Evolutionary conservation across 129 eudicot species (phyloP).

Genomic region (Heracleum sosnowskyi): DNA sequence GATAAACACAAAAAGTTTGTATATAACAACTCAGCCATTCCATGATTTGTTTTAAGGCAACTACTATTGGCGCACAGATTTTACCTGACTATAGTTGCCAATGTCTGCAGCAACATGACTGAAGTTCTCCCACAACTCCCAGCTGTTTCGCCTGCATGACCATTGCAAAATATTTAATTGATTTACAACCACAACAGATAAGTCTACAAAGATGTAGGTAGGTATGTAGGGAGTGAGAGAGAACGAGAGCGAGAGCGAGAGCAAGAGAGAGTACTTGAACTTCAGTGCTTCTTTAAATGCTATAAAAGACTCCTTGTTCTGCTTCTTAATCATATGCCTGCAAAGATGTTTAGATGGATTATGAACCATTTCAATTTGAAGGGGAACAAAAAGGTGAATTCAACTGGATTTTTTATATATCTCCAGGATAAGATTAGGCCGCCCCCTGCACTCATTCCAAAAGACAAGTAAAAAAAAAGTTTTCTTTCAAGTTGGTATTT

Average conservation of each 20-base stretch:
- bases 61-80: neutral
- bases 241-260: neutral
- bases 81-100: slow-evolving; percentile 59
- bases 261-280: slow-evolving; percentile 39
- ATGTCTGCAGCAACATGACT: slow-evolving; percentile 76
- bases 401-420: neutral
- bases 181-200: neutral
- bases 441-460: neutral
- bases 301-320: slow-evolving; percentile 66
- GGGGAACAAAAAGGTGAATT: neutral
- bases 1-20: neutral
- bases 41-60: neutral
- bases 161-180: neutral
- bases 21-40: neutral
- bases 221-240: neutral
- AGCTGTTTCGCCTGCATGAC: slow-evolving; percentile 58
- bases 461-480: neutral
- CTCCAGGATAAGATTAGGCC: neutral
- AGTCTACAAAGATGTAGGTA: neutral
- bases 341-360: slow-evolving; percentile 8
- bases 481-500: neutral
- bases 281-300: slow-evolving; percentile 93
- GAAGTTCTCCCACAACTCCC: slow-evolving; percentile 98
- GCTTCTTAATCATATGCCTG: slow-evolving; percentile 73
- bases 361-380: neutral